phyloP scores from a whole-genome alignment of 331 rosid species.

The Rosa hybrid region DNA sequence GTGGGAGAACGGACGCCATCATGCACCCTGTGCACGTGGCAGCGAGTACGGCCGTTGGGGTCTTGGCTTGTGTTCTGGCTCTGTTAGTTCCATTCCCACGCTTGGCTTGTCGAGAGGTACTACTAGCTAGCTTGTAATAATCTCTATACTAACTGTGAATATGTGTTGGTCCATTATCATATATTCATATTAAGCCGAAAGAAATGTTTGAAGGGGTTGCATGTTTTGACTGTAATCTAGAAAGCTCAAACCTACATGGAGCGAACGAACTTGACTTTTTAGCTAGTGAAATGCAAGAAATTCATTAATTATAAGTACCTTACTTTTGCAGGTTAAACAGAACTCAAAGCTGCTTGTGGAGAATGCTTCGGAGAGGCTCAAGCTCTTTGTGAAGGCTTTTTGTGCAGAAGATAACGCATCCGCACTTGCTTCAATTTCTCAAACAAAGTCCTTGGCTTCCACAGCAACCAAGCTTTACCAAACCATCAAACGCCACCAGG shows the following conservation, averaged over 20 bases:
- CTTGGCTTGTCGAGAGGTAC: conserved; percentile 55
- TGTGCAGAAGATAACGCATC: conserved; percentile 40
- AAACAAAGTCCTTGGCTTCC: conserved; percentile 37
- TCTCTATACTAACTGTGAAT: neutral
- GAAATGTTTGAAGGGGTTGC: neutral
- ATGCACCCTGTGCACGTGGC: conserved; percentile 72
- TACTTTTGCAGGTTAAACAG: conserved; percentile 46
- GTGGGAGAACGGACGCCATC: conserved; percentile 37
- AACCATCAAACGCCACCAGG: conserved; percentile 37
- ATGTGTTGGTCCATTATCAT: neutral
- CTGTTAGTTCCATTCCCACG: conserved; percentile 66
- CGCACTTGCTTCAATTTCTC: conserved; percentile 45
- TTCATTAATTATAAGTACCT: neutral
- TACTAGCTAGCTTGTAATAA: neutral
- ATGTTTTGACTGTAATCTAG: neutral
- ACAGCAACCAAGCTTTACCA: conserved; percentile 38
- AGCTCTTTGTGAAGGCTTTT: conserved; percentile 42
- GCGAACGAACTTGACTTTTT: neutral
- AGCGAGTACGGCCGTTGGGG: conserved; percentile 60
- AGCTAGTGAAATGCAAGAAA: neutral
- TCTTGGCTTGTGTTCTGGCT: conserved; percentile 60
- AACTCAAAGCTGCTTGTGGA: conserved; percentile 36
- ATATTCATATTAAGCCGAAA: neutral
- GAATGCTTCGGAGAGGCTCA: conserved; percentile 50
- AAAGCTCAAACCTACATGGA: too few relatives aligned